Evolutionary conservation across 371 early-diverging fungal genomes (phyloP), one percentile per base, ranked within the genome.

Genomic region (Mucor sp.): DNA sequence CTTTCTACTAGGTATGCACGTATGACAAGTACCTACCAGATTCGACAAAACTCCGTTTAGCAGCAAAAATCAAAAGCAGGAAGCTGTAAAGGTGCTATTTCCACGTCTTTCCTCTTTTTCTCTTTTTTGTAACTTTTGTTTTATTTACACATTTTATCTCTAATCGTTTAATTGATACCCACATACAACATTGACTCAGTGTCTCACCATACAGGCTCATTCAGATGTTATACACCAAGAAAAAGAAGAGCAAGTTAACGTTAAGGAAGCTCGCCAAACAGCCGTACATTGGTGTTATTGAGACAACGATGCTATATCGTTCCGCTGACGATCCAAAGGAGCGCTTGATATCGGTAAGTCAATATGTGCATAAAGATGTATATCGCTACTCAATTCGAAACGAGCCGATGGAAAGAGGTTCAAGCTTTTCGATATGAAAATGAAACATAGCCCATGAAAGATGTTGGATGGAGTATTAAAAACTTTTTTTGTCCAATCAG

Each of bases 401-500:
- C 23, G 56, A 56, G 32, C 32, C 19, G 56, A 56, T 23, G 56
- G 23, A 27, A 23, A 25, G 12, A 50, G 19, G 44, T 7, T 44
- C 44, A 50, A 50, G 19, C 23, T 23, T 53, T 30, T 58, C 37
- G 37, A 43, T 65, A 58, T 65, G 32, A 21, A 30, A 44, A 58
- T 65, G 65, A 65, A 65, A 65, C 65, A 65, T 60, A 66, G 66
- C 60, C 66, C 59, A 60, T 66, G 60, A 66, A 60, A 12, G 27
- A 37, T 32, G 39, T 35, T 43, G 2, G 47, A 60, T 39, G 53
- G 53, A 48, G 50, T 65, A 37, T 60, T 44, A 53, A 66, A 58
- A 58, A 58, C 43, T 43, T 66, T 60, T 66, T 60, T 23, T n/a
- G 55, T 60, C 60, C 56, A 60, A 66, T 60, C 60, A 87, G 88